These are phyloP conservation scores for Phyllosticta citriasiana DNA, from an alignment of 2,329 filamentous ascomycete species.

Conservation along the genomic window DNA sequence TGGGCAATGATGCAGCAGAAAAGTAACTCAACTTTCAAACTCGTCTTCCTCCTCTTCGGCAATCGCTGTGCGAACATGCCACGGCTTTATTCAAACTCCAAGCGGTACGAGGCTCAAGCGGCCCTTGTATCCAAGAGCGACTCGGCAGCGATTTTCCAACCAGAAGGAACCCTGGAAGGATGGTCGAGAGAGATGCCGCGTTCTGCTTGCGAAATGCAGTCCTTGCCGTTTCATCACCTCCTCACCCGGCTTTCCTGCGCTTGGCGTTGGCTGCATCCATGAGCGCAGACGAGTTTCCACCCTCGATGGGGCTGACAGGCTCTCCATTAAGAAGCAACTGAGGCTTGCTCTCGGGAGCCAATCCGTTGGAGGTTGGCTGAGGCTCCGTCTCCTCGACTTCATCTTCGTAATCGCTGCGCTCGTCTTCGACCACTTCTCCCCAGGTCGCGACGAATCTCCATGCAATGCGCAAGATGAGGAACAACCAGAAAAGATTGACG, in stretches of 20 bases:
- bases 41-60: not conserved
- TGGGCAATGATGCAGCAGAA: not conserved
- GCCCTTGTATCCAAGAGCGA: no score
- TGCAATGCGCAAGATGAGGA: conserved; percentile 64
- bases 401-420: conserved; percentile 56
- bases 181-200: no score
- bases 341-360: conserved; percentile 12
- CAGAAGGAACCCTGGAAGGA: no score
- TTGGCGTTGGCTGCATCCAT: not conserved
- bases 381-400: conserved; percentile 1
- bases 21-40: not conserved
- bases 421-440: conserved; percentile 51
- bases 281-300: not conserved
- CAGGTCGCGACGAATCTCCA: conserved; percentile 54
- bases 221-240: not conserved
- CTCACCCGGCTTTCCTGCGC: conserved; percentile 5
- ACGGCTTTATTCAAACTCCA: no score
- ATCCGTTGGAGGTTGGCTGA: not conserved
- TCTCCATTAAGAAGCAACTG: conserved; percentile 21
- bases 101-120: no score
- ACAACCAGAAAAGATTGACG: conserved; percentile 75
- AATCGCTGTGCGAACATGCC: no score
- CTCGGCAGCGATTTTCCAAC: no score
- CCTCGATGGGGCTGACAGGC: conserved; percentile 12
- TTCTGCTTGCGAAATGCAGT: no score